Evolutionary conservation across 2,329 filamentous ascomycete genomes (phyloP).

Genomic region (Didymella sp.): DNA sequence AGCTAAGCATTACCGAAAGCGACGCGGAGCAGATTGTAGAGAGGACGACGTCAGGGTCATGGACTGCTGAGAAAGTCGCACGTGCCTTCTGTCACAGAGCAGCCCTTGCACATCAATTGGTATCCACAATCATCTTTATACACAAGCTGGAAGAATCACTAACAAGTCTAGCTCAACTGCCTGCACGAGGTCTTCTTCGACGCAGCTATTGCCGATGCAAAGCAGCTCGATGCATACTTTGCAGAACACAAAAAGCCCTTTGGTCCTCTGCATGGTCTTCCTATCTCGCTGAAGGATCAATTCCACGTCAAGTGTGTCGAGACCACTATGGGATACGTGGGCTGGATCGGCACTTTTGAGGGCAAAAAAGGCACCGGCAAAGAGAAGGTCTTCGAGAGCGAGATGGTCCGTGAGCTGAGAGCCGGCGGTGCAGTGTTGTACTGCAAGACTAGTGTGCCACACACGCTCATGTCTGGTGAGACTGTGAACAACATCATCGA

Average conservation of each 20-base stretch:
- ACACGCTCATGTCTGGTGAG: constrained; percentile 65
- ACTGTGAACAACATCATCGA: constrained; percentile 68
- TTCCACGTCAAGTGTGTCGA: constrained; percentile 58
- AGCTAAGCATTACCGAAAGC: constrained; percentile 68
- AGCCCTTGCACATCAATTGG: constrained; percentile 60
- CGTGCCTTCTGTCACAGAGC: constrained; percentile 65
- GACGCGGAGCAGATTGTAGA: constrained; percentile 64
- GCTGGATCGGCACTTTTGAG: constrained; percentile 69
- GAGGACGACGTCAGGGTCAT: constrained; percentile 61
- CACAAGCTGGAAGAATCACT: not conserved
- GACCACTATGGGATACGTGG: constrained; percentile 66
- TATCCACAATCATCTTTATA: constrained; percentile 16
- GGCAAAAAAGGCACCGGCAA: constrained; percentile 60
- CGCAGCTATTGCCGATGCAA: constrained; percentile 52
- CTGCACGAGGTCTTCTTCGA: constrained; percentile 60
- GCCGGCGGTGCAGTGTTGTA: constrained; percentile 63
- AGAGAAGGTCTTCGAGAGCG: constrained; percentile 63
- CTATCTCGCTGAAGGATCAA: constrained; percentile 58
- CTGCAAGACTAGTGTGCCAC: constrained; percentile 65
- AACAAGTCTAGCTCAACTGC: constrained; percentile 37
- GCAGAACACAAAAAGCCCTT: constrained; percentile 44
- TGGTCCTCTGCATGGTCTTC: constrained; percentile 56
- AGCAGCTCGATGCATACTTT: constrained; percentile 52
- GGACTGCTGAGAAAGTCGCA: constrained; percentile 64
- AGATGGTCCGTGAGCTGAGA: constrained; percentile 64